Evolutionary conservation across 352 stramenopile genomes (phyloP).

Genomic region (Globisporangium barbulae): DNA sequence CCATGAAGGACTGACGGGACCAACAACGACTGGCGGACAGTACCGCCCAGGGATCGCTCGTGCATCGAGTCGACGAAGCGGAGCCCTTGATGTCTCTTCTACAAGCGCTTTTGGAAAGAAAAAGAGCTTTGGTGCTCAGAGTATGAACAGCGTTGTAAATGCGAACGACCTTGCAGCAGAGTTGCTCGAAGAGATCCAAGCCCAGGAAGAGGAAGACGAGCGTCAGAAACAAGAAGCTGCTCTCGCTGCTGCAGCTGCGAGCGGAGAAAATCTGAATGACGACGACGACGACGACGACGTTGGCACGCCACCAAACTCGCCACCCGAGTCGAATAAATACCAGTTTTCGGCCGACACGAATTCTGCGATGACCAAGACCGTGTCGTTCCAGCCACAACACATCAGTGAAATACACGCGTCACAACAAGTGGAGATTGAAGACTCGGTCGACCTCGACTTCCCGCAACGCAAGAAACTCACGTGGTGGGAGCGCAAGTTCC

Average conservation of each 20-base stretch:
- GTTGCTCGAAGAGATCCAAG: slow-evolving; percentile 45
- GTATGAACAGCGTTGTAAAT: slow-evolving; percentile 27
- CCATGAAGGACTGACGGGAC: slow-evolving; percentile 19
- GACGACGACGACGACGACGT: slow-evolving; percentile 15
- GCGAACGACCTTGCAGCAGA: slow-evolving; percentile 43
- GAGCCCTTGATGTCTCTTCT: not conserved
- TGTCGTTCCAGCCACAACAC: slow-evolving; percentile 12
- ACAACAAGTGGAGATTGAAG: slow-evolving; percentile 67
- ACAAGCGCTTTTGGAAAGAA: slow-evolving; percentile 4
- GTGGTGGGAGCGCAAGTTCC: slow-evolving; percentile 52
- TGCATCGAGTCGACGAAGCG: not conserved
- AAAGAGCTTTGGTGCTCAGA: slow-evolving; percentile 27
- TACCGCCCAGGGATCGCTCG: slow-evolving; percentile 8
- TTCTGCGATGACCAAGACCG: slow-evolving; percentile 15
- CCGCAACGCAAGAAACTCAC: slow-evolving; percentile 44
- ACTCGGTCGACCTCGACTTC: slow-evolving; percentile 37
- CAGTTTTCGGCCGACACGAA: slow-evolving; percentile 5
- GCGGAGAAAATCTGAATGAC: not conserved
- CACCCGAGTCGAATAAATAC: slow-evolving; percentile 14
- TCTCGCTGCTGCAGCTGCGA: slow-evolving; percentile 13
- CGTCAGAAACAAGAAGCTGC: slow-evolving; percentile 18
- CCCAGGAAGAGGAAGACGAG: slow-evolving; percentile 40
- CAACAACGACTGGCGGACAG: not conserved
- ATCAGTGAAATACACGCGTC: slow-evolving; percentile 31
- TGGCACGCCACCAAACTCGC: slow-evolving; percentile 17